phyloP scores from a whole-genome alignment of 106 monocot species.

The Cymbidium sinense region DNA sequence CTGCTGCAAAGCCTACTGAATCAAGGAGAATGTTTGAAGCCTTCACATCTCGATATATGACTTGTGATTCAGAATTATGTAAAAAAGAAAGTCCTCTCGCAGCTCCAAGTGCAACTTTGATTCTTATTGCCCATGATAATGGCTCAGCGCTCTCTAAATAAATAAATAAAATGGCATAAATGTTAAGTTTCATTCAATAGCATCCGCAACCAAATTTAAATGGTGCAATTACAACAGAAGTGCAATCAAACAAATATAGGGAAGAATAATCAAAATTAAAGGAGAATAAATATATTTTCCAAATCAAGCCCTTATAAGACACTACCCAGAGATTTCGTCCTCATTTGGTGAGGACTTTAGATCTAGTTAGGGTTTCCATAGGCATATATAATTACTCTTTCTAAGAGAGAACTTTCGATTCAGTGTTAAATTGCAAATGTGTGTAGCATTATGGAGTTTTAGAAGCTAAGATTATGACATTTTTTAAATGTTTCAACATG shows the following conservation, averaged over 20 bases:
- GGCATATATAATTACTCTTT: too few relatives aligned
- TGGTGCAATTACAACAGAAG: not conserved
- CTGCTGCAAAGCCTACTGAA: conserved; percentile 31
- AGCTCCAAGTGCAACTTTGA: conserved; percentile 79
- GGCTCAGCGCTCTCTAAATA: conserved; percentile 53
- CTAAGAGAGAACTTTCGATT: too few relatives aligned
- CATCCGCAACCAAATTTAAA: not conserved
- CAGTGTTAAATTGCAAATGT: too few relatives aligned
- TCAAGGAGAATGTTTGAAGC: conserved; percentile 94
- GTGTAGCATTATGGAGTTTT: too few relatives aligned
- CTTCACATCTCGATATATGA: conserved; percentile 94
- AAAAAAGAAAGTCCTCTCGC: conserved; percentile 81
- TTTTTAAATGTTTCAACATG: too few relatives aligned
- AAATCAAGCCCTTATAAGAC: too few relatives aligned
- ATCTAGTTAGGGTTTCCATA: too few relatives aligned
- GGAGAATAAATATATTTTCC: too few relatives aligned
- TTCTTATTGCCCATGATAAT: conserved; percentile 68
- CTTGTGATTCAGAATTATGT: conserved; percentile 73
- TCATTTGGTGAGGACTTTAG: too few relatives aligned
- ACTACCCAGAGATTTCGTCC: too few relatives aligned
- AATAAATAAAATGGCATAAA: conserved; percentile 3
- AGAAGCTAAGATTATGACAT: too few relatives aligned
- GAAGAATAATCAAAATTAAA: not conserved
- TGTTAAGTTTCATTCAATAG: not conserved
- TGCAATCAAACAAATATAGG: not conserved